Conservation (phyloP, 2,329 filamentous ascomycete species). For the Aspergillus tamarii region DNA sequence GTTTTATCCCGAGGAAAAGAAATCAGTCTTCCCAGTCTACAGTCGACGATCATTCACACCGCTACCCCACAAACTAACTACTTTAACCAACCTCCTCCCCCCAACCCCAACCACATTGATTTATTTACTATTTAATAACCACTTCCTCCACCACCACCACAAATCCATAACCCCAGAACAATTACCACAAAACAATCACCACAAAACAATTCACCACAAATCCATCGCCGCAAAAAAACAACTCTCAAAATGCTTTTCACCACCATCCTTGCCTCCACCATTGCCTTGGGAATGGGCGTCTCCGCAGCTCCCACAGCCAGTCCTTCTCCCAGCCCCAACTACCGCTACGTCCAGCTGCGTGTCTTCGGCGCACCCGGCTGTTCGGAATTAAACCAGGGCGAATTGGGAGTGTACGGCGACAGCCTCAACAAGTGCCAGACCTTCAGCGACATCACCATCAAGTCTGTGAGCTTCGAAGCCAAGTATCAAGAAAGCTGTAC, state of each 20-base stretch:
- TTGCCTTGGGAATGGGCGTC: conserved; percentile 11
- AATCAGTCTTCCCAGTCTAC: not conserved
- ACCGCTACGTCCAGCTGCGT: conserved; percentile 22
- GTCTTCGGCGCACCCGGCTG: conserved; percentile 22
- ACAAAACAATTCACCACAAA: not conserved
- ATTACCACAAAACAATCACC: not conserved
- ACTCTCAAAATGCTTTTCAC: not conserved
- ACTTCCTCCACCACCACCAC: no score
- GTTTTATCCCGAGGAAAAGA: not conserved
- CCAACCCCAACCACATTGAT: not conserved
- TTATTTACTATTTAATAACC: no score
- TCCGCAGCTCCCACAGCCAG: conserved; percentile 14
- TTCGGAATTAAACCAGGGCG: conserved; percentile 18
- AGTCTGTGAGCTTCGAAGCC: conserved; percentile 22
- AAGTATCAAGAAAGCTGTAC: not conserved
- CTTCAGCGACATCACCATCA: conserved; percentile 9
- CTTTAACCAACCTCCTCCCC: not conserved
- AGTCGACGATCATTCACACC: not conserved
- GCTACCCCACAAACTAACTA: not conserved
- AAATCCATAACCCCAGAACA: no score
- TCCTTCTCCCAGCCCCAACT: not conserved
- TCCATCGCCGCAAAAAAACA: not conserved
- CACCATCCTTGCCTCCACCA: conserved; percentile 11
- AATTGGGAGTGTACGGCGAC: conserved; percentile 22
- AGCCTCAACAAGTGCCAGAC: conserved; percentile 18